Evolutionary conservation across 2,329 filamentous ascomycete species (phyloP), one percentile per base, ranked within the genome.

Genomic region (Exophiala mesophila): DNA sequence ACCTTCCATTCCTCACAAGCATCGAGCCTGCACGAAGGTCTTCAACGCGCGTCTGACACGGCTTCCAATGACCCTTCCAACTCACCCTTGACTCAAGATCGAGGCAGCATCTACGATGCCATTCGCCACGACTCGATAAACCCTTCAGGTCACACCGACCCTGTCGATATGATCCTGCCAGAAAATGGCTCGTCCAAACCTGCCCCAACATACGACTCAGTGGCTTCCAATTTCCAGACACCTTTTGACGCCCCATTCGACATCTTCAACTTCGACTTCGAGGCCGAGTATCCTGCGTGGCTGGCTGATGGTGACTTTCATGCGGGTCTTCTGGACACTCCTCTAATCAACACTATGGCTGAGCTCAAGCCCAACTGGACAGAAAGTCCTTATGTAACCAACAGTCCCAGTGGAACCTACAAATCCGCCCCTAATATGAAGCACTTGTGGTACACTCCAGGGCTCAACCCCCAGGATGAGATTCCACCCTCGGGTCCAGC

Each of bases 231-330:
- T 26, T 26, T 26, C 12, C 7, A 26, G 6, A 19, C 20, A 12
- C 32, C 21, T 15, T 39, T 51, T 13, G 48, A 51, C 16, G n/a
- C 36, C 12, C 23, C 41, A 20, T 28, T 51, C 8, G 48, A 51
- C 17, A 36, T 39, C 12, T 36, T 47, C 19, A 43, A 39, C 13
- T 43, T 51, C 16, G 48, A 51, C 35, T 17, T 51, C 28, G 48
- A 51, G 24, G 34, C 48, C 6, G 41, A 48, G 9, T 48, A 48
- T 29, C 48, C 48, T 33, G 43, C 48, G 1, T 51, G 48, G 48
- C 32, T 48, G 23, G 41, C 45, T n/a, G 48, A 51, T 20, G 24
- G 42, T 30, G 48, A 51, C 32, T 33, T 51, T 13, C 38, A 48
- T n/a, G 38, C 42, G 4, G 39, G 42, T 13, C 45, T 48, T 18